These are phyloP conservation scores for Physaria fendleri DNA, from an alignment of 345 rosid genomes.

Conservation along the genomic window DNA sequence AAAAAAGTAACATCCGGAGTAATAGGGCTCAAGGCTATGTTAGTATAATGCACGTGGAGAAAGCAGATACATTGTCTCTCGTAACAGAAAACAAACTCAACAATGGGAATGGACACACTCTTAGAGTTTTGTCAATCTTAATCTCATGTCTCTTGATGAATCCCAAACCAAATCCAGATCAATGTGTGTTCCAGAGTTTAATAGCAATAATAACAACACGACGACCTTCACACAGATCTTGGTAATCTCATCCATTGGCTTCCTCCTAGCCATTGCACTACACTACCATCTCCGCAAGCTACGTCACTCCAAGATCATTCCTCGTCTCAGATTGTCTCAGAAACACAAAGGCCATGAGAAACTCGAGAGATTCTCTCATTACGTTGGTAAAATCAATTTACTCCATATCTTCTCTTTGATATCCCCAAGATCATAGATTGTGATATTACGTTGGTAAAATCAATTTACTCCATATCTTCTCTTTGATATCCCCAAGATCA, in stretches of 20 bases:
- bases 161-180: slow-evolving; percentile 7
- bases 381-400: slow-evolving; percentile 59
- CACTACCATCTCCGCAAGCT: slow-evolving; percentile 40
- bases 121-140: slow-evolving; percentile 8
- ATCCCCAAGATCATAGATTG: slow-evolving; percentile 2
- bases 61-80: slow-evolving; percentile 29
- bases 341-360: slow-evolving; percentile 46
- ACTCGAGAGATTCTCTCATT: slow-evolving; percentile 85
- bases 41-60: slow-evolving; percentile 25
- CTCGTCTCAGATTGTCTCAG: slow-evolving; percentile 39
- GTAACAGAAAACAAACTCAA: slow-evolving; percentile 25
- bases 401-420: slow-evolving; percentile 9
- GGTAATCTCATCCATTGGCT: slow-evolving; percentile 53
- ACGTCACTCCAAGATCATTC: slow-evolving; percentile 57
- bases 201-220: neutral
- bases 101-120: slow-evolving; percentile 5
- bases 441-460: no score
- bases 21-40: slow-evolving; percentile 21
- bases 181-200: slow-evolving; percentile 30
- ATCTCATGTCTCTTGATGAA: slow-evolving; percentile 14
- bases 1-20: slow-evolving; percentile 11
- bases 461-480: no score
- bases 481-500: slow-evolving; percentile 1
- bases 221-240: slow-evolving; percentile 47
- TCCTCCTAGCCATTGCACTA: slow-evolving; percentile 57